phyloP scores from a whole-genome alignment of 2,329 filamentous ascomycete genomes.

The Penicillium italicum region DNA sequence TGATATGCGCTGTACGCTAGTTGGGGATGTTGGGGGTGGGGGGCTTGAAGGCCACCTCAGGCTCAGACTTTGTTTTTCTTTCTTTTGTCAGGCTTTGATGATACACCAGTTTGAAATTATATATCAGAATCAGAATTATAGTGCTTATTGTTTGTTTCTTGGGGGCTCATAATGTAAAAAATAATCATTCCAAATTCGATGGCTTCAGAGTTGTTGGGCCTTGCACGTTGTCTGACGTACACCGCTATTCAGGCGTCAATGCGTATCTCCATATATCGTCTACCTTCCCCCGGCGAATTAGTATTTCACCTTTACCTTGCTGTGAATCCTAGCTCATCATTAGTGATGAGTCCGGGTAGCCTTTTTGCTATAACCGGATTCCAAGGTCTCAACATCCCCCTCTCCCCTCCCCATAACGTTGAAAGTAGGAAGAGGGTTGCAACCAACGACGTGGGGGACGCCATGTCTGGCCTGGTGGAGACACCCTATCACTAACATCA shows the following conservation, averaged over 20 bases:
- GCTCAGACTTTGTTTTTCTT: slow-evolving; percentile 2
- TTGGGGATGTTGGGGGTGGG: not conserved
- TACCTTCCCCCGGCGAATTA: not conserved
- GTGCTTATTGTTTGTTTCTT: not conserved
- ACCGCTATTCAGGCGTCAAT: slow-evolving; percentile 2
- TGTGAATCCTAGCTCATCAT: not conserved
- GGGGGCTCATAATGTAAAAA: not conserved
- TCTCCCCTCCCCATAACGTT: too few species aligned
- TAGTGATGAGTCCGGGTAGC: too few species aligned
- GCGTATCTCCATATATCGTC: not conserved
- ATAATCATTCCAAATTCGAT: not conserved
- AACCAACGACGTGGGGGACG: not conserved
- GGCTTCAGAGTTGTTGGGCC: not conserved
- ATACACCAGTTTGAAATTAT: slow-evolving; percentile 15
- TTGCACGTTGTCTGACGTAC: not conserved
- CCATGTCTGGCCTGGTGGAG: not conserved
- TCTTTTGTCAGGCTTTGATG: slow-evolving; percentile 8
- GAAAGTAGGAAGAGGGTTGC: not conserved
- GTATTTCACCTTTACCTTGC: too few species aligned
- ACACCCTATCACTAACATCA: too few species aligned
- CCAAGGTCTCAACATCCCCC: too few species aligned
- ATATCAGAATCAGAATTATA: slow-evolving; percentile 13
- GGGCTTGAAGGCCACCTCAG: not conserved
- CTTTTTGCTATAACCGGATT: not conserved
- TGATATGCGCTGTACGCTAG: slow-evolving; percentile 6